phyloP scores from a whole-genome alignment of 202 grass and related monocot genomes.

The Thinopyrum obtusiflorum region DNA sequence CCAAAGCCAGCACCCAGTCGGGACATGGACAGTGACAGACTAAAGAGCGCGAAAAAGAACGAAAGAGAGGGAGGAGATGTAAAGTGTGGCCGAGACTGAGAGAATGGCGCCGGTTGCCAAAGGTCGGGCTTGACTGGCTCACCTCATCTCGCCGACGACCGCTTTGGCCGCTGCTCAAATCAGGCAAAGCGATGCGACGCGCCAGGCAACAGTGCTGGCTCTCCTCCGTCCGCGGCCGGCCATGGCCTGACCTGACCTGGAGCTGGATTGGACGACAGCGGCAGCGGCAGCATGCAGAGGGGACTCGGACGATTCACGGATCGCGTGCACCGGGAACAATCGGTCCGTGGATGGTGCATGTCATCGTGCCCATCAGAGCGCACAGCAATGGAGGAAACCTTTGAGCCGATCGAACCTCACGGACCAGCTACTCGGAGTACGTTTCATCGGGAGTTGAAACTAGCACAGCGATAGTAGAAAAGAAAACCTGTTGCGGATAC shows the following conservation, averaged over 20 bases:
- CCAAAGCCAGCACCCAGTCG: not conserved
- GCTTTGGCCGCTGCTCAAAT: constrained; percentile 5
- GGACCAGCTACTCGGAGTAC: not conserved
- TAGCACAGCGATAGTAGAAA: not conserved
- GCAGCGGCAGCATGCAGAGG: not conserved
- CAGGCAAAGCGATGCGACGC: not conserved
- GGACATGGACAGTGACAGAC: not conserved
- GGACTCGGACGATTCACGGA: not conserved
- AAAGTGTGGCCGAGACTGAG: not conserved
- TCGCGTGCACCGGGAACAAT: not conserved
- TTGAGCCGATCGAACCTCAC: not conserved
- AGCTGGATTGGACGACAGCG: constrained; percentile 1
- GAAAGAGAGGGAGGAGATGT: not conserved
- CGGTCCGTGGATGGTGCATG: not conserved
- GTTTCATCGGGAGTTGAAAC: not conserved
- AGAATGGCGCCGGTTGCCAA: constrained; percentile 13
- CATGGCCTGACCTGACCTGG: not conserved
- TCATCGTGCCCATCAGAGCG: not conserved
- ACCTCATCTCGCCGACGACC: not conserved
- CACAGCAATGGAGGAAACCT: not conserved
- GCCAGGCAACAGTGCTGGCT: not conserved
- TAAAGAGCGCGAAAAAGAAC: not conserved
- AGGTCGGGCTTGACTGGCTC: constrained; percentile 37
- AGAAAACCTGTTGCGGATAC: too few species aligned
- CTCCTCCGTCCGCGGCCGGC: not conserved